Percentiles rank a stretch among this genome's conserved stretches.
phyloP scores from a whole-genome alignment of 495 filamentous ascomycete species.

The Aspergillus indologenus region DNA sequence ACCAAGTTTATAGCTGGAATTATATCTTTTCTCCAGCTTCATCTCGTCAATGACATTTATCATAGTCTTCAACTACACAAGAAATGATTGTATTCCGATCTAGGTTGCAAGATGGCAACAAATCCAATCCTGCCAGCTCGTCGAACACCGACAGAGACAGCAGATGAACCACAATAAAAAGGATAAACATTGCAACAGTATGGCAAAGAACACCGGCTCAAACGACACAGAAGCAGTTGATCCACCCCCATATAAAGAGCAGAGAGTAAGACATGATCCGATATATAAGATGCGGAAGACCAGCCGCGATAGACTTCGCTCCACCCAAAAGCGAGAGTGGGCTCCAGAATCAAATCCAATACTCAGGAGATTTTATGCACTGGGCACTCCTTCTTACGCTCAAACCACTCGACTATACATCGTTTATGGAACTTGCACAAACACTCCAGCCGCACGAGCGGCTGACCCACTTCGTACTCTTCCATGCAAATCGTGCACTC shows the following conservation, averaged over 20 bases:
- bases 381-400: constrained; percentile 52
- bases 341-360: background rate
- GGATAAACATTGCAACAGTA: constrained; percentile 1
- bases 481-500: constrained; percentile 97
- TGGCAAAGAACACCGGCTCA: constrained; percentile 14
- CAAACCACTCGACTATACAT: constrained; percentile 60
- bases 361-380: constrained; percentile 46
- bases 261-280: constrained; percentile 1
- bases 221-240: background rate
- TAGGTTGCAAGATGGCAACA: background rate
- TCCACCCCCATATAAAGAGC: background rate
- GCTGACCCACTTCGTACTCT: constrained; percentile 82
- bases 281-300: constrained; percentile 1
- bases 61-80: background rate
- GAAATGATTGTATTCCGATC: background rate
- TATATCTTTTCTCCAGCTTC: background rate
- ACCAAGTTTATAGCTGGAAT: too few species aligned
- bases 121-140: background rate
- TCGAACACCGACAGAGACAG: constrained; percentile 1
- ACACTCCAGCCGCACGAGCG: constrained; percentile 84
- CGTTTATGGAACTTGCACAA: constrained; percentile 85
- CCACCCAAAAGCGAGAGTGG: background rate
- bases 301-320: background rate
- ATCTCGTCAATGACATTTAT: too few species aligned
- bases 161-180: background rate